Percentiles rank a stretch among this genome's conserved stretches.
phyloP scores from a whole-genome alignment of 495 filamentous ascomycete genomes.

The Letharia lupina region DNA sequence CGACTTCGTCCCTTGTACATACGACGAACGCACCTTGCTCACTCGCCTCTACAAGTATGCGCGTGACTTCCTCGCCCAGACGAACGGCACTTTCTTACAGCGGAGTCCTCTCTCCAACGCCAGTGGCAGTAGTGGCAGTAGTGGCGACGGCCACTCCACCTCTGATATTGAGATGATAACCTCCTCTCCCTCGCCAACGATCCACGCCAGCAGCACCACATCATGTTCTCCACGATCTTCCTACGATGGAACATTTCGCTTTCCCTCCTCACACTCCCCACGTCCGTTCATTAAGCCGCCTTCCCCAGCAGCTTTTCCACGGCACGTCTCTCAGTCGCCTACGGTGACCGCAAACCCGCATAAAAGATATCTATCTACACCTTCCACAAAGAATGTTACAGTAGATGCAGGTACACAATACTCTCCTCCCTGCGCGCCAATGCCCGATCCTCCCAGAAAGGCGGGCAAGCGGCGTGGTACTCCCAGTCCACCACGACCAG shows the following conservation, averaged over 20 bases:
- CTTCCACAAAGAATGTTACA: conserved; percentile 19
- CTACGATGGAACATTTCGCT: conserved; percentile 27
- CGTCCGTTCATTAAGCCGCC: conserved; percentile 26
- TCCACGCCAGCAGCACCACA: conserved; percentile 24
- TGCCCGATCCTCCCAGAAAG: conserved; percentile 12
- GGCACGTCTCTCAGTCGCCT: conserved; percentile 21
- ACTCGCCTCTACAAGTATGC: conserved; percentile 28
- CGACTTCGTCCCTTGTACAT: conserved; percentile 26
- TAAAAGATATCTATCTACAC: conserved; percentile 19
- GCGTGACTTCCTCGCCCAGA: conserved; percentile 25
- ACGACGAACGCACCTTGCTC: conserved; percentile 27
- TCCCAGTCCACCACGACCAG: conserved; percentile 21
- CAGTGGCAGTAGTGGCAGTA: conserved; percentile 15
- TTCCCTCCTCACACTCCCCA: conserved; percentile 22
- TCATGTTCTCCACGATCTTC: conserved; percentile 21
- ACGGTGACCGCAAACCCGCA: conserved; percentile 10
- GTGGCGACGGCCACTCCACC: conserved; percentile 15
- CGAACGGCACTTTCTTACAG: conserved; percentile 22
- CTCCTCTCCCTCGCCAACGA: conserved; percentile 28
- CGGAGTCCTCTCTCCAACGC: conserved; percentile 17
- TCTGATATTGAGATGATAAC: conserved; percentile 29
- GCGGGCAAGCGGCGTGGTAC: conserved; percentile 25
- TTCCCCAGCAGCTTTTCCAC: conserved; percentile 23
- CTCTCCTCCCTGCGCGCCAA: conserved; percentile 33
- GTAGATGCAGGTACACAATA: conserved; percentile 49